Evolutionary conservation across 768 basidiomycete genomes (phyloP).

Genomic region (Leccinum disarticulatum): DNA sequence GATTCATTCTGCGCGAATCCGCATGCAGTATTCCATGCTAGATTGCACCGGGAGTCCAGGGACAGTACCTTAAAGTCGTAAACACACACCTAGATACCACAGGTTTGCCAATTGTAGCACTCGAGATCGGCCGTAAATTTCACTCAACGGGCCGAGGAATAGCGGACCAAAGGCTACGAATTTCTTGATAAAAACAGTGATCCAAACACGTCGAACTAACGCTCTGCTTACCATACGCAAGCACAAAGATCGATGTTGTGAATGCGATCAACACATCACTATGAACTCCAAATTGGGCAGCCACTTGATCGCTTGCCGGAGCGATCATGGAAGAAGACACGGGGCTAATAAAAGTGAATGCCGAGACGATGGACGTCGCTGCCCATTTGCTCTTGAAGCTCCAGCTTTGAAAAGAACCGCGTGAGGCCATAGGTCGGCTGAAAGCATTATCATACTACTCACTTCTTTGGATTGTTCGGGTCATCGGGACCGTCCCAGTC

Average conservation of each 20-base stretch:
- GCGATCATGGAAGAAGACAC: constrained; percentile 76
- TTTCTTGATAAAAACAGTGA: neutral
- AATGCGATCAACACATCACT: constrained; percentile 50
- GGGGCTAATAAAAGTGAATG: constrained; percentile 67
- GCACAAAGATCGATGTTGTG: constrained; percentile 57
- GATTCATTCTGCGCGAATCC: constrained; percentile 59
- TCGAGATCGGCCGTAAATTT: constrained; percentile 65
- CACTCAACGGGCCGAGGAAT: constrained; percentile 60
- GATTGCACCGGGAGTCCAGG: constrained; percentile 7
- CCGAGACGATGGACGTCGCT: constrained; percentile 61
- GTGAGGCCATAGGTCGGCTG: neutral
- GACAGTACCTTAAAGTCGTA: neutral
- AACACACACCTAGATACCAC: constrained; percentile 55
- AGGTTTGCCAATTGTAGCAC: constrained; percentile 66
- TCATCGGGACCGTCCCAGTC: constrained; percentile 67
- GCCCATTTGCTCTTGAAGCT: constrained; percentile 58
- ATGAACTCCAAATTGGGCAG: constrained; percentile 53
- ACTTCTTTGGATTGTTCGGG: constrained; percentile 61
- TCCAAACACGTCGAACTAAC: neutral
- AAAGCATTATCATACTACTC: constrained; percentile 14
- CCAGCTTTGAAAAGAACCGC: constrained; percentile 46
- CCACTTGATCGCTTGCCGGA: constrained; percentile 56
- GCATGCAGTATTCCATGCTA: constrained; percentile 62
- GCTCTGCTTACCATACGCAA: constrained; percentile 53
- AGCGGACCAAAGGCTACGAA: constrained; percentile 19